Percentiles rank a stretch among this genome's conserved stretches.
phyloP scores from a whole-genome alignment of 78 protist genomes.

The Guillardia theta region DNA sequence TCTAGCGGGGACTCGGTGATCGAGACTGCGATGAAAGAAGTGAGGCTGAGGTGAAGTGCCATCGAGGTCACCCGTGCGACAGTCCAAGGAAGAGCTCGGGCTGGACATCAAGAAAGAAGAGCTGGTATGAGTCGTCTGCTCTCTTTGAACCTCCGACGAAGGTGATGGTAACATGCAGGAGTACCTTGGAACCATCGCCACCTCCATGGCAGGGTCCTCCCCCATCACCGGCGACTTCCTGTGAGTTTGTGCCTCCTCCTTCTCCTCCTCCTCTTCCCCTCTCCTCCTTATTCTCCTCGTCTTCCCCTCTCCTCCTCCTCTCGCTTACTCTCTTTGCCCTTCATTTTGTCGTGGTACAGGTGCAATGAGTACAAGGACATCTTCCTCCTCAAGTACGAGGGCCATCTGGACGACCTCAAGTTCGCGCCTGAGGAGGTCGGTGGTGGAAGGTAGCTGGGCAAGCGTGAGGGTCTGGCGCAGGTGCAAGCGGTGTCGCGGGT shows the following conservation, averaged over 20 bases:
- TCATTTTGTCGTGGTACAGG: too few species aligned
- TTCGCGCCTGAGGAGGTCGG: not conserved
- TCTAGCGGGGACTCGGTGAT: not conserved
- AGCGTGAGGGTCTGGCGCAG: not conserved
- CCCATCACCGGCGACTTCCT: not conserved
- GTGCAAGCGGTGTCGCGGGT: not conserved
- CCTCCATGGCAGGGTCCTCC: not conserved
- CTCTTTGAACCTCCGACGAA: too few species aligned
- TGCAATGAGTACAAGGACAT: constrained; percentile 39
- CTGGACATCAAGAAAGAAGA: not conserved
- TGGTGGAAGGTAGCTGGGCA: not conserved
- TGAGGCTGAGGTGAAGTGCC: too few species aligned
- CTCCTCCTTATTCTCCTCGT: too few species aligned
- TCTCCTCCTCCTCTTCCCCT: not conserved
- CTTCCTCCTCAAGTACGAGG: not conserved
- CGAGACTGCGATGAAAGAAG: not conserved
- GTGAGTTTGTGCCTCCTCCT: not conserved
- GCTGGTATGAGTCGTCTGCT: too few species aligned
- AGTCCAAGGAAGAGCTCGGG: not conserved
- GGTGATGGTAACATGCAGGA: too few species aligned
- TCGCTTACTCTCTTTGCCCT: not conserved
- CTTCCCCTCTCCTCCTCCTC: not conserved
- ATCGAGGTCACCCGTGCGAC: too few species aligned
- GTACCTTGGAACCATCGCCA: not conserved
- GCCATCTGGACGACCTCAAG: not conserved